phyloP scores from a whole-genome alignment of 2,329 filamentous ascomycete species.

The Paecilomyces sp. region DNA sequence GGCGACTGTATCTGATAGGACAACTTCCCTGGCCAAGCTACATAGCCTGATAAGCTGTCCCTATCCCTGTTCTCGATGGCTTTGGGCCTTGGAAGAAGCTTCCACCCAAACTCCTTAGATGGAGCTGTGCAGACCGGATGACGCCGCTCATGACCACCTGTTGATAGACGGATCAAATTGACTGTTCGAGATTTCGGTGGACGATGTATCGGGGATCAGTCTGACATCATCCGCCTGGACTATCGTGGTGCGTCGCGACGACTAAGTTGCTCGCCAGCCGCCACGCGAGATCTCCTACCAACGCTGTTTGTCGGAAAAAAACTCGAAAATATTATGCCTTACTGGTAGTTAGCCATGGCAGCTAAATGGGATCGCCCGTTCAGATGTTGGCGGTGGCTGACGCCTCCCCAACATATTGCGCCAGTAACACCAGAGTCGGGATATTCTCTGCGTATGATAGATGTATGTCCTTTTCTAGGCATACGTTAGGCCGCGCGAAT shows the following conservation, averaged over 20 bases:
- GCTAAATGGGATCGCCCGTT: neutral
- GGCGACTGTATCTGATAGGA: neutral
- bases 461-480: neutral
- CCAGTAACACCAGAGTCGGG: neutral
- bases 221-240: neutral
- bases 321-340: neutral
- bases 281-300: neutral
- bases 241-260: neutral
- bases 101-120: neutral
- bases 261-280: neutral
- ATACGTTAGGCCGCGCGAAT: neutral
- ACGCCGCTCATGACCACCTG: neutral
- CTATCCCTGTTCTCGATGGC: neutral
- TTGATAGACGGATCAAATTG: neutral
- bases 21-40: neutral
- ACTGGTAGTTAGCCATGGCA: neutral
- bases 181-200: neutral
- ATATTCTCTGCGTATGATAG: neutral
- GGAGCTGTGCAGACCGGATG: neutral
- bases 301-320: neutral
- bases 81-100: neutral
- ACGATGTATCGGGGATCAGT: neutral
- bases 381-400: neutral
- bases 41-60: neutral
- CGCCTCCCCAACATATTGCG: neutral